Evolutionary conservation across 495 filamentous ascomycete species (phyloP), one percentile per base, ranked within the genome.

Genomic region (Cercophora scortea): DNA sequence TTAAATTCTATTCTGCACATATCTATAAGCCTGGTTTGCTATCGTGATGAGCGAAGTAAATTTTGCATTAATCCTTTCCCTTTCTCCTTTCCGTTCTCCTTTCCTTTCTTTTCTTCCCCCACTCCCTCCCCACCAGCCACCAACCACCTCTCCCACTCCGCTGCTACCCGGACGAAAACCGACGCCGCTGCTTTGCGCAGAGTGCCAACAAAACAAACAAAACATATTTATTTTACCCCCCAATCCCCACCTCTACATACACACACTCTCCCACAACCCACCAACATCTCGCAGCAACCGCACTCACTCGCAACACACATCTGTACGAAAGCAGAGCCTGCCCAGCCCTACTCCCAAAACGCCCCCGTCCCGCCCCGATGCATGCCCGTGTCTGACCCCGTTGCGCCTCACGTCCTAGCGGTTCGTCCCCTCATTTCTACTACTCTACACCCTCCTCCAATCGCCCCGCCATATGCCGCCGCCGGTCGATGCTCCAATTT

Each of bases 401-500:
- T 60, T 56, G 40, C 56, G 57, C 60, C 52, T 53, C 49, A 39
- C 54, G 49, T 49, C 43, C 47, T 35, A 45, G 25, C 5, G 2
- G 5, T 2, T 25, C 25, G 25, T 25, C 25, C 25, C 32, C 32
- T 49, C 13, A 32, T 57, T 54, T 57, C 60, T 51, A 57, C 25
- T 51, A 38, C 10, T 38, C 36, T 7, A 2, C 13, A 2, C 8
- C 36, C 13, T 13, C 16, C 8, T 42, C 41, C 12, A 42, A n/a
- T n/a, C 16, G 17, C 41, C 41, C 45, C 49, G 36, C 40, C 51
- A 48, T 42, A 2, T n/a, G 50, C 55, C 54, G 50, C 52, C 54
- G 44, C 53, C n/a, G n/a, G n/a, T 42, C 17, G 18, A 62, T 57
- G 49, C 58, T 56, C 40, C 61, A 58, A 66, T 8, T 55, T 62